phyloP scores from a whole-genome alignment of 768 basidiomycete species.

The Trametopsis cervina region DNA sequence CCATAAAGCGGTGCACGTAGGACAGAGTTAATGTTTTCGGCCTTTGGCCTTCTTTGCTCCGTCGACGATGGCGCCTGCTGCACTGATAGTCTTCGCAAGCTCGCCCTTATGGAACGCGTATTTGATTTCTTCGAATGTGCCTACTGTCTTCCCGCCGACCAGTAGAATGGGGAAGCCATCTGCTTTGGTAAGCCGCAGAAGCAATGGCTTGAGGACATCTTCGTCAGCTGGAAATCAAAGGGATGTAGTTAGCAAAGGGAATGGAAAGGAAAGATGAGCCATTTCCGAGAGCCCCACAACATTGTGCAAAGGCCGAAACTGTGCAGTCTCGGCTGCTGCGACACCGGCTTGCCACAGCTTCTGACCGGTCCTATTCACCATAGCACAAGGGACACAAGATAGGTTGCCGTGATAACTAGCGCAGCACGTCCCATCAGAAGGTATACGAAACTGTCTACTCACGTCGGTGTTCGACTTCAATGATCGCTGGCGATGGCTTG shows the following conservation, averaged over 20 bases:
- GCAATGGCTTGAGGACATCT: slow-evolving; percentile 51
- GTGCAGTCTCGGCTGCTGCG: too few species aligned
- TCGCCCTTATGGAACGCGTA: slow-evolving; percentile 43
- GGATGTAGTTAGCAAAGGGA: background rate
- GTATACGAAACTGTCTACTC: too few species aligned
- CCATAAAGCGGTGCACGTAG: background rate
- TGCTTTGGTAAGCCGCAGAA: slow-evolving; percentile 51
- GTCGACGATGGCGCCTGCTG: slow-evolving; percentile 53
- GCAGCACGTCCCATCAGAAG: too few species aligned
- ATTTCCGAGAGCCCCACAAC: too few species aligned
- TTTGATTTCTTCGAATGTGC: slow-evolving; percentile 41
- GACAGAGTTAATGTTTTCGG: slow-evolving; percentile 19
- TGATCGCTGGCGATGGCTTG: slow-evolving; percentile 53
- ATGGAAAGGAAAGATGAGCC: too few species aligned
- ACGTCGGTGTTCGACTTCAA: slow-evolving; percentile 65
- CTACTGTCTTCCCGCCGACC: slow-evolving; percentile 56
- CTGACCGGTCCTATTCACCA: too few species aligned
- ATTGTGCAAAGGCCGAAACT: too few species aligned
- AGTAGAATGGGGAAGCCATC: slow-evolving; percentile 60
- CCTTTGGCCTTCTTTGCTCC: slow-evolving; percentile 45
- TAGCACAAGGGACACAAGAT: too few species aligned
- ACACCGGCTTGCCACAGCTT: too few species aligned
- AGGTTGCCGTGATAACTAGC: too few species aligned
- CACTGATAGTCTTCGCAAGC: slow-evolving; percentile 39
- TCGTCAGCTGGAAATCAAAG: slow-evolving; percentile 42